Conservation (phyloP, 2,329 filamentous ascomycete species). For the Colletotrichum sp. region DNA sequence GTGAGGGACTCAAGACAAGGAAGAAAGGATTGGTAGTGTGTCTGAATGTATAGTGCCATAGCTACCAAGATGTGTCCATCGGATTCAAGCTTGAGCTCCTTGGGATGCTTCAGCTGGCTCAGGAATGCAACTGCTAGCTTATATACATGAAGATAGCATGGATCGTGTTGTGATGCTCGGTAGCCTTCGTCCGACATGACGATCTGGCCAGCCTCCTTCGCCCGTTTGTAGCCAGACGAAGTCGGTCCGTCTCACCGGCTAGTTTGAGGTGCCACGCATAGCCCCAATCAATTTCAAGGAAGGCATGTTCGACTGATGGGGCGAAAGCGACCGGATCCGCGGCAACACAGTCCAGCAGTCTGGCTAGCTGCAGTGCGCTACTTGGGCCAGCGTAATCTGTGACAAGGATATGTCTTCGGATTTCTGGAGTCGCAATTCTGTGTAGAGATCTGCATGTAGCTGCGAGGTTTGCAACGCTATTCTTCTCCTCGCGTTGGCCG, state of each 20-base stretch:
- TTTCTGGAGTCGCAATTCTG: neutral
- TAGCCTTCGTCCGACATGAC: neutral
- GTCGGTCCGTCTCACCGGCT: neutral
- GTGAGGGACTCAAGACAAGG: neutral
- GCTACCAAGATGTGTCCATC: accelerated
- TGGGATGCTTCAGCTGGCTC: neutral
- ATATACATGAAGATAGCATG: neutral
- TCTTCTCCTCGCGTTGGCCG: neutral
- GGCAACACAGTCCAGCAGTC: neutral
- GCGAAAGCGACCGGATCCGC: neutral
- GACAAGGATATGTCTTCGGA: neutral
- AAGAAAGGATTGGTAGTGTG: neutral
- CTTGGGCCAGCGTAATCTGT: neutral
- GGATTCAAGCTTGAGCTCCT: neutral
- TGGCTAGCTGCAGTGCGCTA: neutral
- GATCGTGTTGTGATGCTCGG: neutral
- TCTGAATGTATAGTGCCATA: accelerated
- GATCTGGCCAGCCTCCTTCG: neutral
- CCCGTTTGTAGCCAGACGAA: neutral
- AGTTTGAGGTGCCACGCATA: accelerated
- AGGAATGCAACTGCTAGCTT: neutral
- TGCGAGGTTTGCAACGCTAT: neutral
- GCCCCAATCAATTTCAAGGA: neutral
- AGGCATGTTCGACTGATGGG: neutral
- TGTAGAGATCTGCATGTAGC: neutral